Evolutionary conservation across 352 stramenopile genomes (phyloP).

Genomic region (Globisporangium spiculum): DNA sequence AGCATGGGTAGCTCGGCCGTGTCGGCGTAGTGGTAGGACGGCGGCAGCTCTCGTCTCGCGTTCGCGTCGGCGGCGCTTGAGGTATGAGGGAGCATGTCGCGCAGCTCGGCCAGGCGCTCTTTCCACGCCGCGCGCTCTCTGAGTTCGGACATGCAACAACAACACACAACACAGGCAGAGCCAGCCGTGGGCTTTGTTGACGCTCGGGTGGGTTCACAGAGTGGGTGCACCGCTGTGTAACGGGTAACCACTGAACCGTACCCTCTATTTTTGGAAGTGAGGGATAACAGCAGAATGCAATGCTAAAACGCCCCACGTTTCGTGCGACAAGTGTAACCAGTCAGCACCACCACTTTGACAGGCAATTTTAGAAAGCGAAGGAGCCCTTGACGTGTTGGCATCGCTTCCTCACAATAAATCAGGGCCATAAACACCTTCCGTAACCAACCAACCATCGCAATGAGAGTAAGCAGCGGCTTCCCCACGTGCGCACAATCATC

Average conservation of each 20-base stretch:
- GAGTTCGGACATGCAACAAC: slow-evolving; percentile 3
- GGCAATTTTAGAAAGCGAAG: neutral
- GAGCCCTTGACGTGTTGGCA: neutral
- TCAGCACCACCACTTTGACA: neutral
- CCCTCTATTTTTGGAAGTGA: neutral
- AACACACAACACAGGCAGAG: neutral
- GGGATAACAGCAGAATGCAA: neutral
- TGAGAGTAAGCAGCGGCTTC: slow-evolving; percentile 1
- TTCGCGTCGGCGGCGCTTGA: slow-evolving; percentile 6
- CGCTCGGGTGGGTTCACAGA: neutral
- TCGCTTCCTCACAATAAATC: neutral
- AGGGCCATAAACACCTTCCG: neutral
- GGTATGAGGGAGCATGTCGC: slow-evolving; percentile 17
- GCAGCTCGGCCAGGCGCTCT: slow-evolving; percentile 15
- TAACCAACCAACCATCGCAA: neutral
- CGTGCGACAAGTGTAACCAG: neutral
- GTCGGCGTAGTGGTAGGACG: slow-evolving; percentile 9
- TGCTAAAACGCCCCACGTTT: neutral
- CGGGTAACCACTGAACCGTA: neutral
- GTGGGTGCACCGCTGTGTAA: neutral
- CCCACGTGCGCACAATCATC: neutral
- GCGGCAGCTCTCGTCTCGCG: neutral
- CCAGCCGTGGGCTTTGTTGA: neutral
- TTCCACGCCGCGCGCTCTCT: slow-evolving; percentile 13
- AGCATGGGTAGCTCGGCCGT: slow-evolving; percentile 19